Evolutionary conservation across 2,329 filamentous ascomycete species (phyloP), one percentile per base, ranked within the genome.

Genomic region (Ceratocystis diversiconidia): DNA sequence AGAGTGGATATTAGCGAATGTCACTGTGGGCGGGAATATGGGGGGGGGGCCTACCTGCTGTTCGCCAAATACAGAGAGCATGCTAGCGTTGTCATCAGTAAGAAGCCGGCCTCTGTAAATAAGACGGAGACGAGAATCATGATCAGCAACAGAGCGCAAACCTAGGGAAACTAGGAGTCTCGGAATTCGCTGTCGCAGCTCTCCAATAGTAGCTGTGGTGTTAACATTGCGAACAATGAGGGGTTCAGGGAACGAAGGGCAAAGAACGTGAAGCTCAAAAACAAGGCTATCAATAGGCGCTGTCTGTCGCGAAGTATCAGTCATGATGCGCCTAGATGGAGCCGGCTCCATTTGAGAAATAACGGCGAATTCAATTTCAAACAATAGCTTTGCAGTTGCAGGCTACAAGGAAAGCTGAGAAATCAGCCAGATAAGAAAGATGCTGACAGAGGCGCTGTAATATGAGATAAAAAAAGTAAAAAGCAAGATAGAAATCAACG

Each of bases 71-170:
- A 86, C 73, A 46, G 83, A 79, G 28, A 78, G 71, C 74, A 87
- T 75, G 17, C 79, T 84, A 66, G 84, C 81, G 10, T 74, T 73
- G 46, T 85, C 82, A 62, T 78, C 78, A 36, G 76, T 72, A 61
- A 86, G 74, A 60, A 84, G 76, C 44, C 82, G 79, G 0, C 84
- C 84, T 52, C 80, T 77, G 70, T 86, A 79, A 46, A 87, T 86
- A 67, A 87, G 73, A 52, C 84, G 78, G 71, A 86, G 82, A 43
- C 79, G 77, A 43, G 82, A 78, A 67, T 83, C 78, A 17, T 46
- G 36, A 12, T 50, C 48, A 4, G 48, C 36, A 50, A 41, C 36
- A 44, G 63, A 48, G 19, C 63, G 77, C 70, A 2, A 83, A 82
- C 63, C 77, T 79, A 57, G 79, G 72, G 28, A 77, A 73, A 52